Conservation (phyloP, 306 rosid genomes). For the Mucuna pruriens region DNA sequence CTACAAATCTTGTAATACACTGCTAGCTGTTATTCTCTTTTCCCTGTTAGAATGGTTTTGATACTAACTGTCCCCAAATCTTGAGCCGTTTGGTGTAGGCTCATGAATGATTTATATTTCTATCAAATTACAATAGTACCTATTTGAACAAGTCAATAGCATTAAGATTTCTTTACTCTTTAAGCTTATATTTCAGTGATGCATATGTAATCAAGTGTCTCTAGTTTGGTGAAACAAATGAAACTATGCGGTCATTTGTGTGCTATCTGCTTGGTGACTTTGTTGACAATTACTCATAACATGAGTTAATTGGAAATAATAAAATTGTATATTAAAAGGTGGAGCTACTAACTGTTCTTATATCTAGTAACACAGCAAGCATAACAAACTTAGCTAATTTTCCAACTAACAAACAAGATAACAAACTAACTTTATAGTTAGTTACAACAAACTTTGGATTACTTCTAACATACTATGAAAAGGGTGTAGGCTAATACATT, state of each 20-base stretch:
- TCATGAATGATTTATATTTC: not conserved
- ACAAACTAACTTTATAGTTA: no score
- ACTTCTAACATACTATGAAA: no score
- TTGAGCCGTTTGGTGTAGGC: not conserved
- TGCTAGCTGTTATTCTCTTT: not conserved
- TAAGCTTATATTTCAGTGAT: not conserved
- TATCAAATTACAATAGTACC: not conserved
- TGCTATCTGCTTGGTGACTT: not conserved
- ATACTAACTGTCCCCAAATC: not conserved
- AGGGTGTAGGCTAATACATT: not conserved
- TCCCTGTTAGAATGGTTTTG: not conserved
- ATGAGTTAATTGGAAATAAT: no score
- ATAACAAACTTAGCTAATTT: no score
- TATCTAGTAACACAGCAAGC: no score
- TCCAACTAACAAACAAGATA: no score
- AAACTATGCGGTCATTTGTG: not conserved
- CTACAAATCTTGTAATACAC: not conserved
- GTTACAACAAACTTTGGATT: no score
- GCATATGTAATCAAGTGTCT: not conserved
- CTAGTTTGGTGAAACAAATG: not conserved
- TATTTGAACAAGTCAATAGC: not conserved
- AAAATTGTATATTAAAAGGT: no score
- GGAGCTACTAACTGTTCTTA: no score
- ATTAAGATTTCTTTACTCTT: not conserved
- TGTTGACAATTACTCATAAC: no score